phyloP scores from a whole-genome alignment of 352 stramenopile genomes.

The Phytophthora uliginosa region DNA sequence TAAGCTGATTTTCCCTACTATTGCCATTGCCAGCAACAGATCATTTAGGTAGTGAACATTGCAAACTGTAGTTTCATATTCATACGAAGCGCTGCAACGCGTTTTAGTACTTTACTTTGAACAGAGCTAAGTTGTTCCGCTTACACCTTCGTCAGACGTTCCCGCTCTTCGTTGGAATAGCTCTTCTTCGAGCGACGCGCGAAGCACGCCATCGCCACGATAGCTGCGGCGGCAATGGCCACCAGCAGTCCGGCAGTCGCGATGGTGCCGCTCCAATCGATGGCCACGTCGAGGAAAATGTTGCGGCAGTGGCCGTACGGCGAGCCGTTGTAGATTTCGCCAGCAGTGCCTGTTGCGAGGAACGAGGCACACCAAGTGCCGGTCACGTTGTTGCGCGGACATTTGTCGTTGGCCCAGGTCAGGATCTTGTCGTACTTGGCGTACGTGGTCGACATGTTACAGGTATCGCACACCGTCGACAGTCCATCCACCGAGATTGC shows the following conservation, averaged over 20 bases:
- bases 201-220: conserved; percentile 73
- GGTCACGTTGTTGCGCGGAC: conserved; percentile 56
- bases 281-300: conserved; percentile 73
- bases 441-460: conserved; percentile 62
- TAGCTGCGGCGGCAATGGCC: conserved; percentile 55
- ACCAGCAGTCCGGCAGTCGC: conserved; percentile 62
- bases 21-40: background rate
- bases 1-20: background rate
- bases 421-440: conserved; percentile 78
- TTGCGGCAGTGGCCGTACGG: conserved; percentile 81
- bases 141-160: conserved; percentile 35
- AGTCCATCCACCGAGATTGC: conserved; percentile 39
- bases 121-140: conserved; percentile 4
- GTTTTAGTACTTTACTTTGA: conserved; percentile 19
- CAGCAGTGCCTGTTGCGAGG: conserved; percentile 51
- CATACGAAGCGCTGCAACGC: conserved; percentile 7
- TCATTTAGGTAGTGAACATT: background rate
- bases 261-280: conserved; percentile 72
- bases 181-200: conserved; percentile 54
- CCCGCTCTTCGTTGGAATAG: conserved; percentile 12
- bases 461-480: conserved; percentile 62
- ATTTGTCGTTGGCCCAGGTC: conserved; percentile 74
- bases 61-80: conserved; percentile 12
- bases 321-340: conserved; percentile 67
- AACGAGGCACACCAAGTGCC: conserved; percentile 73